Evolutionary conservation across 2,329 filamentous ascomycete genomes (phyloP).

Genomic region (Exophiala aquamarina): DNA sequence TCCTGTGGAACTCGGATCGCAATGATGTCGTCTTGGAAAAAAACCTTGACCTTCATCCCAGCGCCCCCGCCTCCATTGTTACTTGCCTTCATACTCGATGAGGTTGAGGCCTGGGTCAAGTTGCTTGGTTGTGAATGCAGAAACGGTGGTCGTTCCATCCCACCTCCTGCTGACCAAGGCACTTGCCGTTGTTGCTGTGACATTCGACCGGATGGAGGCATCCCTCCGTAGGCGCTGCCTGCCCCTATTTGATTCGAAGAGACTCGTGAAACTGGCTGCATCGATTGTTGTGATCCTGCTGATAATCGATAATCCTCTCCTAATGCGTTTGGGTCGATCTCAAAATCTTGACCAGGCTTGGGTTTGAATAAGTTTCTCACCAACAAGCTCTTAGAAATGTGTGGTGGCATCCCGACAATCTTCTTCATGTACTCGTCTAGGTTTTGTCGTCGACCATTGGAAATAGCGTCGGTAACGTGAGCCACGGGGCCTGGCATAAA

Average conservation of each 20-base stretch:
- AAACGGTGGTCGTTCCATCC: slow-evolving; percentile 40
- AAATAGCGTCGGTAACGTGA: slow-evolving; percentile 97
- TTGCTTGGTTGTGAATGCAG: slow-evolving; percentile 52
- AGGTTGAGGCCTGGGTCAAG: slow-evolving; percentile 45
- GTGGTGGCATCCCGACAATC: slow-evolving; percentile 74
- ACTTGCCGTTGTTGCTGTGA: slow-evolving; percentile 43
- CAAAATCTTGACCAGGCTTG: slow-evolving; percentile 78
- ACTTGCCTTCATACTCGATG: slow-evolving; percentile 32
- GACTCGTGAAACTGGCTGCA: slow-evolving; percentile 63
- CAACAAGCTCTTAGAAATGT: slow-evolving; percentile 80
- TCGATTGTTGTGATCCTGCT: slow-evolving; percentile 58
- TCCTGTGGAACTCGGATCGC: slow-evolving; percentile 84
- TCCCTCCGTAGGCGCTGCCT: slow-evolving; percentile 53
- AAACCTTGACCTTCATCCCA: slow-evolving; percentile 90
- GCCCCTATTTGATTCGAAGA: slow-evolving; percentile 65
- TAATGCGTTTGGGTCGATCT: slow-evolving; percentile 71
- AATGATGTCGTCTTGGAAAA: slow-evolving; percentile 88
- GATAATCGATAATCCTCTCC: slow-evolving; percentile 75
- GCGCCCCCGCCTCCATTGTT: slow-evolving; percentile 43
- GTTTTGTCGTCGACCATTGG: slow-evolving; percentile 87
- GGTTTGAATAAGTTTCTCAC: slow-evolving; percentile 91
- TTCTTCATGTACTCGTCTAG: slow-evolving; percentile 95
- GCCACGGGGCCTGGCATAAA: slow-evolving; percentile 99
- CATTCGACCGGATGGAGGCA: slow-evolving; percentile 42
- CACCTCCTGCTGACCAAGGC: slow-evolving; percentile 25